These are phyloP conservation scores for Pythium rhizo-oryzae DNA, from an alignment of 352 stramenopile species.

Conservation along the genomic window DNA sequence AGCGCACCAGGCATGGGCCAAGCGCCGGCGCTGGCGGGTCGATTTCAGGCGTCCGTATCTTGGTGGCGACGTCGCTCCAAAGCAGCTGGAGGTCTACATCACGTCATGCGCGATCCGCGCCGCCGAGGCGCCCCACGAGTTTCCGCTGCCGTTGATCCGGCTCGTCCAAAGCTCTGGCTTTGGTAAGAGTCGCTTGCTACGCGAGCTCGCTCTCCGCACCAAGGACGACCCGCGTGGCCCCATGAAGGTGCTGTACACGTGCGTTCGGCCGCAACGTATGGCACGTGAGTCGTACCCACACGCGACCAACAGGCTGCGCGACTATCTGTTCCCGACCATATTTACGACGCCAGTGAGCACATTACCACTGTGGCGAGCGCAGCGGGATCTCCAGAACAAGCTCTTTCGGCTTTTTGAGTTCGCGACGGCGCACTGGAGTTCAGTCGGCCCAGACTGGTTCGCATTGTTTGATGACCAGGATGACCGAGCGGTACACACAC, in stretches of 20 bases:
- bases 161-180: background rate
- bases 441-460: too few species aligned
- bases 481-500: too few species aligned
- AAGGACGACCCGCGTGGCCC: background rate
- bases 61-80: background rate
- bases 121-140: background rate
- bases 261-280: background rate
- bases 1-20: too few species aligned
- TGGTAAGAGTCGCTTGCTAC: background rate
- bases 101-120: background rate
- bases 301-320: background rate
- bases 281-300: background rate
- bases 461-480: too few species aligned
- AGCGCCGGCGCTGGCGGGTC: background rate
- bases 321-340: slow-evolving; percentile 1
- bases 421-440: too few species aligned
- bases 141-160: background rate
- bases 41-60: background rate
- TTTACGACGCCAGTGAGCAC: too few species aligned
- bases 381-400: too few species aligned
- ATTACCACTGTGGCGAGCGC: too few species aligned
- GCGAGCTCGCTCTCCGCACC: background rate
- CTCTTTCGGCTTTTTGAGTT: too few species aligned
- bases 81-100: background rate
- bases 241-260: background rate